These are phyloP conservation scores for Cucumis hystrix DNA, from an alignment of 306 rosid species.

Conservation along the genomic window DNA sequence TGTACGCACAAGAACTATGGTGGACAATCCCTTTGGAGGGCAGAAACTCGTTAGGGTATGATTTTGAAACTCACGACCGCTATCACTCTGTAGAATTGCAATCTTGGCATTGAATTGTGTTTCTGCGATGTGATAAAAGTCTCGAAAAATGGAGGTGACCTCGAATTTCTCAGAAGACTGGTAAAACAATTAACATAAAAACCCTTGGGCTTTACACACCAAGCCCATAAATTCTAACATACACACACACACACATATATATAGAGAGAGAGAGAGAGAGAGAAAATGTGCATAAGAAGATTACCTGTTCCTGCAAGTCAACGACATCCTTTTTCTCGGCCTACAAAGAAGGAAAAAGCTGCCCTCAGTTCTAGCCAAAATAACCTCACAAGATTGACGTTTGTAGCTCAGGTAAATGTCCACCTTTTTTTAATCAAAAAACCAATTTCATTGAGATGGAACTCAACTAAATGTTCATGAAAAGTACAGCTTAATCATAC, in stretches of 20 bases:
- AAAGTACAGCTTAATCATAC: neutral
- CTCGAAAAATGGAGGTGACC: too few relatives aligned
- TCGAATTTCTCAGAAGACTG: too few relatives aligned
- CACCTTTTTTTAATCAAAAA: neutral
- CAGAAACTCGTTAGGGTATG: too few relatives aligned
- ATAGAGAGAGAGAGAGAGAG: neutral
- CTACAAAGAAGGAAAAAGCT: slow-evolving; percentile 28
- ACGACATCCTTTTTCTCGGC: slow-evolving; percentile 71
- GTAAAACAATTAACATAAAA: too few relatives aligned
- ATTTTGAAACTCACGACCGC: too few relatives aligned
- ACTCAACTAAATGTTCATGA: neutral
- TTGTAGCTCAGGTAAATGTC: neutral
- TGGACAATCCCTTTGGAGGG: too few relatives aligned
- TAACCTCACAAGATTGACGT: neutral
- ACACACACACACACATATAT: neutral
- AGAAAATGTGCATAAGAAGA: neutral
- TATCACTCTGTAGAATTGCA: too few relatives aligned
- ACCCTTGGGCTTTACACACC: too few relatives aligned
- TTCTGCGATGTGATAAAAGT: too few relatives aligned
- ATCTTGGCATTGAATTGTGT: too few relatives aligned
- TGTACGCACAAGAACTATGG: too few relatives aligned
- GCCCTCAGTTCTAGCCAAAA: neutral
- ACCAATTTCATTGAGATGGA: neutral
- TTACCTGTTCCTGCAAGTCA: slow-evolving; percentile 52
- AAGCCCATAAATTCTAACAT: too few relatives aligned